phyloP scores from a whole-genome alignment of 345 rosid species.

The Physaria fendleri region DNA sequence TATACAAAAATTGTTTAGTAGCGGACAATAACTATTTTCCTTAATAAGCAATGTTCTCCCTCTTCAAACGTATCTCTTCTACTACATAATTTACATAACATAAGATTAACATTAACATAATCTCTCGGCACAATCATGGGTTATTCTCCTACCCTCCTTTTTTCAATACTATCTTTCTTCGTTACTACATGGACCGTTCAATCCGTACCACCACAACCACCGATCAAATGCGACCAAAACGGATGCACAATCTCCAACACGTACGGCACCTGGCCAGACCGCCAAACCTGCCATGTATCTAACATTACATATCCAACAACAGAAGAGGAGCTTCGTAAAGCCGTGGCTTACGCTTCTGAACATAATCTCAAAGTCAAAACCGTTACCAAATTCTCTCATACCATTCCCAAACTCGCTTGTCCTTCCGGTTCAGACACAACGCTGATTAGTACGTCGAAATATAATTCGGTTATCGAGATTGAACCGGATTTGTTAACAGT shows the following conservation, averaged over 20 bases:
- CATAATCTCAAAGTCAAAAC: slow-evolving; percentile 60
- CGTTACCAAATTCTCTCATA: slow-evolving; percentile 65
- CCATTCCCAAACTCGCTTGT: slow-evolving; percentile 82
- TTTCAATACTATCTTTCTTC: slow-evolving; percentile 8
- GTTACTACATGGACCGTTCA: no score
- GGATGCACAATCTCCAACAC: slow-evolving; percentile 61
- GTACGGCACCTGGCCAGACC: slow-evolving; percentile 76
- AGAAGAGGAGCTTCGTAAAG: slow-evolving; percentile 55
- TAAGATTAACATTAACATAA: no score
- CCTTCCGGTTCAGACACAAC: slow-evolving; percentile 45
- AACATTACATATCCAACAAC: slow-evolving; percentile 53
- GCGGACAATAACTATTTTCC: no score
- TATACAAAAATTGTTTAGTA: no score
- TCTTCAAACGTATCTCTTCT: no score
- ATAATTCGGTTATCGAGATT: slow-evolving; percentile 40
- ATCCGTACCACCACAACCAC: slow-evolving; percentile 54
- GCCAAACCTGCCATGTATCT: slow-evolving; percentile 46
- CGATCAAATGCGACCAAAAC: slow-evolving; percentile 43
- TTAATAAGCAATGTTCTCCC: no score
- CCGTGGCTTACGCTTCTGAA: slow-evolving; percentile 52
- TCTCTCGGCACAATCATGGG: no score
- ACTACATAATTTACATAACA: no score
- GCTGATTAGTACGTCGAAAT: slow-evolving; percentile 59
- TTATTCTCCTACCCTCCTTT: neutral
- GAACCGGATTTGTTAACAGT: slow-evolving; percentile 44